Base-by-base conservation (phyloP, 2,329 filamentous ascomycete genomes). In the Xylariaceae sp. region DNA sequence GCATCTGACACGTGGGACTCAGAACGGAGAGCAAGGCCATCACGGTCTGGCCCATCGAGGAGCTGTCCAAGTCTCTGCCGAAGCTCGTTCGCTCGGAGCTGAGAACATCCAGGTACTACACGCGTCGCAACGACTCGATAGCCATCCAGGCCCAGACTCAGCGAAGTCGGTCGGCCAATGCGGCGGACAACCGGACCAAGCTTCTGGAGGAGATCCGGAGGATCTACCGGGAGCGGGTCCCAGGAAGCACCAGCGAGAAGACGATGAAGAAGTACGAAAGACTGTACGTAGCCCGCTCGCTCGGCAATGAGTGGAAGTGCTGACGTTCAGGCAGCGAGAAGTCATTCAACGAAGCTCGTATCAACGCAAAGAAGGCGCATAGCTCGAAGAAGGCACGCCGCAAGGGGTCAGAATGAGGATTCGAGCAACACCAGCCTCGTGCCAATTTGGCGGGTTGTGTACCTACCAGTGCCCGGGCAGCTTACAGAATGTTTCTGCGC, bases 21-120 rank as follows among this genome's bases (percentile, higher is more conserved):
- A n/a, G 73, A 39, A 78, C 74, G 1, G 74, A 78, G 54, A 70
- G 64, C 32, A 78, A 77, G 44, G 74, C 73, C 15, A 70, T 66
- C 29, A 75, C 73, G 1, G 59, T 57, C 10, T 77, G 72, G 62
- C 42, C 65, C 1, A 49, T 75, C 3, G 49, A 55, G 11, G 68
- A 76, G 15, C 55, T 78, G 10, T 44, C 62, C 5, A 49, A 53
- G 4, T 36, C 51, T 6, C 49, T 77, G 6, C 74, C 74, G 0
- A 64, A 59, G 35, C 40, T 70, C 12, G 39, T 78, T 21, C 68
- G 70, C 25, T 23, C 48, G 4, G 53, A 51, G n/a, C 44, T 77
- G 19, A 63, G 68, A n/a, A 44, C 51, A 16, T 77, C 71, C 3
- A 71, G 61, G 27, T 76, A 76, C 46, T 77, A 76, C 49, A 62